These are phyloP conservation scores for Tulasnella sp. DNA, from an alignment of 768 basidiomycete species.

Conservation along the genomic window DNA sequence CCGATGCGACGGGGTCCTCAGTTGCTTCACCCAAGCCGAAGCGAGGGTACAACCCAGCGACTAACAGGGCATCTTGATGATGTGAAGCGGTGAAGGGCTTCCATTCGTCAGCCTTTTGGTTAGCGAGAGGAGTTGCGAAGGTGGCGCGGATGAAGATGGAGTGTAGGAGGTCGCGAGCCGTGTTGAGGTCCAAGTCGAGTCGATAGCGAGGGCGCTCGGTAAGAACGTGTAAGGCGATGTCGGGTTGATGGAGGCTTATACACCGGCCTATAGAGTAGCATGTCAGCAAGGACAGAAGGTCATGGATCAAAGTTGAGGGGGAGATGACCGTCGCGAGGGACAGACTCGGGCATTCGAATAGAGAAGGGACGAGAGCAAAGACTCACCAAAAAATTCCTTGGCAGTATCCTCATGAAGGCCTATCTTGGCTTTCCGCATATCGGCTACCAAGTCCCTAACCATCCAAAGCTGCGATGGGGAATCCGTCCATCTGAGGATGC, in stretches of 20 bases:
- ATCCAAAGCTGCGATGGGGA: constrained; percentile 9
- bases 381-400: constrained; percentile 15
- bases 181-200: constrained; percentile 19
- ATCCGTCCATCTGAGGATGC: constrained; percentile 8
- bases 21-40: not conserved
- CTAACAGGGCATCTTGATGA: constrained; percentile 16
- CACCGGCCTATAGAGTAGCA: not conserved
- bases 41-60: constrained; percentile 17
- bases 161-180: constrained; percentile 19
- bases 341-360: not conserved
- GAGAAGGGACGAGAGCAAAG: not conserved
- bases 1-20: constrained; percentile 4
- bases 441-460: not conserved
- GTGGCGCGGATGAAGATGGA: constrained; percentile 13
- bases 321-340: not conserved
- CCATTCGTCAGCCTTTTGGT: not conserved
- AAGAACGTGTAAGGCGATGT: constrained; percentile 17
- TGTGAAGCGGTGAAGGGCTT: constrained; percentile 13
- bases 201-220: constrained; percentile 9
- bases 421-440: constrained; percentile 15
- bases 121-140: not conserved
- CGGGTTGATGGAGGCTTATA: constrained; percentile 4
- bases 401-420: not conserved
- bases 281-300: not conserved
- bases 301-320: no score